Conservation (phyloP, 1,284 basidiomycete genomes). For the Marasmius sp. region DNA sequence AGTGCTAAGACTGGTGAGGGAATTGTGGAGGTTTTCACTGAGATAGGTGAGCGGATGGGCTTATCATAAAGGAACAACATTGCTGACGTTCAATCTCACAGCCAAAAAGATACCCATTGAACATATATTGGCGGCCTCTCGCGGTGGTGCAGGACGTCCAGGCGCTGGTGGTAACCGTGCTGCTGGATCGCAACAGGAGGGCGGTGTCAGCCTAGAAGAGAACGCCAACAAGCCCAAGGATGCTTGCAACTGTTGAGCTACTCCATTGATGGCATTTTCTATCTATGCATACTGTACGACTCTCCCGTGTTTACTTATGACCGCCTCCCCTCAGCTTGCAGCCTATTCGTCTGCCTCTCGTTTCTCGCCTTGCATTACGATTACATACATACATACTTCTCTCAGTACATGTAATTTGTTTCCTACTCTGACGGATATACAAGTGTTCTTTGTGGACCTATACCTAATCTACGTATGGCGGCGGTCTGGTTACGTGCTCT, state of each 20-base stretch:
- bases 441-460: neutral
- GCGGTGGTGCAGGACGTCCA: slow-evolving; percentile 60
- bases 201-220: slow-evolving; percentile 73
- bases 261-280: slow-evolving; percentile 16
- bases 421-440: slow-evolving; percentile 1
- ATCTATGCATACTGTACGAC: slow-evolving; percentile 4
- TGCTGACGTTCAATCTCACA: slow-evolving; percentile 29
- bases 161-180: slow-evolving; percentile 56
- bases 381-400: slow-evolving; percentile 5
- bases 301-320: slow-evolving; percentile 2
- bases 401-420: slow-evolving; percentile 15
- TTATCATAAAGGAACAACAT: slow-evolving; percentile 6
- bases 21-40: slow-evolving; percentile 96
- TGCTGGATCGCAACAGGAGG: slow-evolving; percentile 52
- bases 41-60: slow-evolving; percentile 71
- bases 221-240: slow-evolving; percentile 68
- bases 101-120: slow-evolving; percentile 97
- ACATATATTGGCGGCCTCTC: slow-evolving; percentile 81
- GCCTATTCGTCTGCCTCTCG: neutral
- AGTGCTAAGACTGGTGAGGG: slow-evolving; percentile 98
- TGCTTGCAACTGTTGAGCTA: slow-evolving; percentile 72
- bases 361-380: slow-evolving; percentile 1
- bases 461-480: slow-evolving; percentile 54
- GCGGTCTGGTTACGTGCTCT: slow-evolving; percentile 51
- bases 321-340: slow-evolving; percentile 1